Evolutionary conservation across 192 early-diverging fungal genomes (phyloP).

Genomic region (Coemansia reversa): DNA sequence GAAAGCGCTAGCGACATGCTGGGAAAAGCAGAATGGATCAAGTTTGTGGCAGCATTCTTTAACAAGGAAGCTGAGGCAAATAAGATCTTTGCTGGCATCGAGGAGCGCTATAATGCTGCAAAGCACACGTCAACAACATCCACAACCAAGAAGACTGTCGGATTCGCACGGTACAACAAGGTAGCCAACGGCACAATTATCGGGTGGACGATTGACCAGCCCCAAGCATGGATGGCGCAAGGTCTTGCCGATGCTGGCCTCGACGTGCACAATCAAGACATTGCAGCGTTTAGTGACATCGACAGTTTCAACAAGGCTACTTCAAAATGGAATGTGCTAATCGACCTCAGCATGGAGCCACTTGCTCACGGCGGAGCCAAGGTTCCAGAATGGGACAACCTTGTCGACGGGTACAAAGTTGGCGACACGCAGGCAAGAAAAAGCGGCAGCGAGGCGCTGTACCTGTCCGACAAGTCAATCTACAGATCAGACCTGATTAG

Average conservation of each 20-base stretch:
- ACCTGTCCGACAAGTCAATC: constrained; percentile 60
- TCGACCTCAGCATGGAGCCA: constrained; percentile 57
- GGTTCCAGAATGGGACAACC: constrained; percentile 47
- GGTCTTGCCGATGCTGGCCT: constrained; percentile 63
- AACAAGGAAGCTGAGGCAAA: constrained; percentile 45
- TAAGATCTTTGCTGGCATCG: constrained; percentile 37
- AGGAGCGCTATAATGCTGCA: constrained; percentile 35
- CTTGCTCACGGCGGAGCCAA: constrained; percentile 59
- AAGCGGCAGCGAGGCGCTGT: constrained; percentile 35
- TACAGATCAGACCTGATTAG: constrained; percentile 65
- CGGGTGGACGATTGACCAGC: constrained; percentile 44
- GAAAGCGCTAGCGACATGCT: constrained; percentile 42
- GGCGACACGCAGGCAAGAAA: background rate
- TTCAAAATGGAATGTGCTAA: constrained; percentile 59
- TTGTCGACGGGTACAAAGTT: constrained; percentile 34
- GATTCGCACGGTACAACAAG: constrained; percentile 48
- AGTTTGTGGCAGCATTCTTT: constrained; percentile 41
- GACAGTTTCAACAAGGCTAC: constrained; percentile 57
- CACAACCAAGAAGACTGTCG: constrained; percentile 22
- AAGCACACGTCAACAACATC: constrained; percentile 15
- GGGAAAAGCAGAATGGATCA: constrained; percentile 51
- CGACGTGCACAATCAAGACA: constrained; percentile 35
- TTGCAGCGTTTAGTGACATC: constrained; percentile 28
- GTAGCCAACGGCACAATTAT: constrained; percentile 42
- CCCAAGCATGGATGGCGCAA: constrained; percentile 46